Evolutionary conservation across 495 filamentous ascomycete genomes (phyloP).

Genomic region (Terfezia claveryi): DNA sequence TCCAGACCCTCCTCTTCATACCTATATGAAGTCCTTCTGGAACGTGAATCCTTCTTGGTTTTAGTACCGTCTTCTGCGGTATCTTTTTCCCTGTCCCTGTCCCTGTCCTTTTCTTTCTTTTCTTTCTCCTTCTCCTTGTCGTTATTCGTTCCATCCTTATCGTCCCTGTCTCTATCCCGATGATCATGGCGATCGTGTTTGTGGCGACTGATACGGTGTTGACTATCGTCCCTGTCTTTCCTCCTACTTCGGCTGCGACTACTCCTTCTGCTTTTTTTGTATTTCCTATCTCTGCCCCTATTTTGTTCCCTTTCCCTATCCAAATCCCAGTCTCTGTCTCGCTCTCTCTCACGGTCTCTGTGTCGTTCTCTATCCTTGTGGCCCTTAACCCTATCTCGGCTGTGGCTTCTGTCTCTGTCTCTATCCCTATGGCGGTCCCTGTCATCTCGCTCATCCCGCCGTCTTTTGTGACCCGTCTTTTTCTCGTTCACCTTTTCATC

Average conservation of each 20-base stretch:
- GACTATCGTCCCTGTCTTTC: background rate
- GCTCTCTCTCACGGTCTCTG: background rate
- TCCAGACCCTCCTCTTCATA: constrained; percentile 19
- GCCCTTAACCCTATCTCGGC: background rate
- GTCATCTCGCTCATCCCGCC: background rate
- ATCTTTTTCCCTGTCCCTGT: constrained; percentile 9
- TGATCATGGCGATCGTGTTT: background rate
- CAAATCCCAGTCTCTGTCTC: background rate
- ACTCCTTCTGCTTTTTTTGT: background rate
- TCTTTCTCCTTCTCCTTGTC: constrained; percentile 5
- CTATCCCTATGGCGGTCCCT: background rate
- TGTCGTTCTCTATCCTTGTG: background rate
- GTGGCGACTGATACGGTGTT: background rate
- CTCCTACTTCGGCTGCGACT: background rate
- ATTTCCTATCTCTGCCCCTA: constrained; percentile 4
- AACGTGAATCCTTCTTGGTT: constrained; percentile 9
- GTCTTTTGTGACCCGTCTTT: background rate
- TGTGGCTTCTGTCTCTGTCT: background rate
- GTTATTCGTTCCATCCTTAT: background rate
- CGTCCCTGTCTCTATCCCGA: background rate
- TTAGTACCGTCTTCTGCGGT: constrained; percentile 3
- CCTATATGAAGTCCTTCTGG: constrained; percentile 17
- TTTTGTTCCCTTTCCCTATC: constrained; percentile 6
- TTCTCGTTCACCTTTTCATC: background rate
- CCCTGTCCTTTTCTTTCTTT: constrained; percentile 7